Base-by-base conservation (phyloP, 495 filamentous ascomycete genomes). In the Parathielavia hyrcaniae region DNA sequence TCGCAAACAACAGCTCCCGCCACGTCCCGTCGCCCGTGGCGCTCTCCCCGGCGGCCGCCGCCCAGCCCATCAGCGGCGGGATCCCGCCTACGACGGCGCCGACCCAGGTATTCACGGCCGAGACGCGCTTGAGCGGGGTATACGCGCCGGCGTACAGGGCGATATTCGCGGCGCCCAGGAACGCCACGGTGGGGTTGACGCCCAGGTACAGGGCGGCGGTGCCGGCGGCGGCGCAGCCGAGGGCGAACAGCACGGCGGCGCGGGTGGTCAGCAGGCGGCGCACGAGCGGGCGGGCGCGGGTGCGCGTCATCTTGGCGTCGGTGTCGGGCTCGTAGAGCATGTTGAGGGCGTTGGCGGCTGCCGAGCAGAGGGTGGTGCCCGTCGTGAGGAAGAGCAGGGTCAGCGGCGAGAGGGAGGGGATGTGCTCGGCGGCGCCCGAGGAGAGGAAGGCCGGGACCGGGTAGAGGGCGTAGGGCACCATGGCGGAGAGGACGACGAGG, bases 11-110 rank as follows among this genome's bases (percentile, higher is more conserved):
- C 34, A 97, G 82, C 56, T 96, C 91, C 22, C 80, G 77, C 86
- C 88, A 91, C 13, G 78, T 81, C 56, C 81, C 84, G 52, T 77
- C 75, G 2, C 83, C 84, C 0, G 85, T 86, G n/a, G 91, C 90
- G 44, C 81, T 86, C 72, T 95, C 89, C 45, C 90, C 91, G 0
- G 88, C 88, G 2, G 91, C 93, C 0, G 93, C 93, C 14, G 92
- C 86, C 93, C 93, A 98, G 65, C 93, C 93, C 93, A 98, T 98
- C 49, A 98, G 67, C 5, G 93, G 93, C 0, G 93, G 93, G 45
- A 98, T 96, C 1, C 86, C 91, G 48, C 93, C 93, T 0, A 98
- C 89, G 2, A 98, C 58, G 13, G 93, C 93, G 30, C 93, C 93
- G 11, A 90, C 85, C 93, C 93, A 98, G 0, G 93, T 98, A 67